phyloP scores from a whole-genome alignment of 2,329 filamentous ascomycete genomes.

The Camillea tinctor region DNA sequence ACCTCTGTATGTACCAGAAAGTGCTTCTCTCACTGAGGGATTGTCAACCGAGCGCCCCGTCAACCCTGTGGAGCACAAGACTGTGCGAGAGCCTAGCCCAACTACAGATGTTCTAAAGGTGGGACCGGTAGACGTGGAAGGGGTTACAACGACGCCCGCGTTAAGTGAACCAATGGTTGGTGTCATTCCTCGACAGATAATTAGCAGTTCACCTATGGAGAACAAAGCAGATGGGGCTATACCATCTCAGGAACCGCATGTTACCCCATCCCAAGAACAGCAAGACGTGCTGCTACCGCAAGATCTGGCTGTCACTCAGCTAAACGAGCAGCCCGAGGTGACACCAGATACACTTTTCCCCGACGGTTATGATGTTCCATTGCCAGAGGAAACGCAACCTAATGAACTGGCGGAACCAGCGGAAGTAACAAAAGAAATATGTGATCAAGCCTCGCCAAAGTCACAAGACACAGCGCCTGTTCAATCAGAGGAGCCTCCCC shows the following conservation, averaged over 20 bases:
- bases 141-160: not conserved
- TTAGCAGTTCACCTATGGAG: constrained; percentile 2
- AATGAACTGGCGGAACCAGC: not conserved
- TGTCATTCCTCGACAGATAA: constrained; percentile 4
- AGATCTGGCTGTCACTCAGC: not conserved
- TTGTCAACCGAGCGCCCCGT: constrained; percentile 2
- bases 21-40: constrained; percentile 1
- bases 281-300: not conserved
- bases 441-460: not conserved
- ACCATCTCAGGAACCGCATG: constrained; percentile 4
- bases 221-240: constrained; percentile 1
- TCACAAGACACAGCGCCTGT: not conserved
- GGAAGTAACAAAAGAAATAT: not conserved
- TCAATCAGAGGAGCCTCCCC: not conserved
- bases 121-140: constrained; percentile 5
- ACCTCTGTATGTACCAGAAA: constrained; percentile 2
- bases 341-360: not conserved
- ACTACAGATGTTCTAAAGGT: constrained; percentile 2
- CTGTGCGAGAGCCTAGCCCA: constrained; percentile 1
- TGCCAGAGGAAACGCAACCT: not conserved
- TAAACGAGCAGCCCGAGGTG: constrained; percentile 2
- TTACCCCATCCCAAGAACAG: constrained; percentile 4
- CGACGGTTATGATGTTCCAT: not conserved
- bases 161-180: constrained; percentile 2
- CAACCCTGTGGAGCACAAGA: constrained; percentile 8